phyloP scores from a whole-genome alignment of 768 basidiomycete genomes.

The Leccinum fibrillosum region DNA sequence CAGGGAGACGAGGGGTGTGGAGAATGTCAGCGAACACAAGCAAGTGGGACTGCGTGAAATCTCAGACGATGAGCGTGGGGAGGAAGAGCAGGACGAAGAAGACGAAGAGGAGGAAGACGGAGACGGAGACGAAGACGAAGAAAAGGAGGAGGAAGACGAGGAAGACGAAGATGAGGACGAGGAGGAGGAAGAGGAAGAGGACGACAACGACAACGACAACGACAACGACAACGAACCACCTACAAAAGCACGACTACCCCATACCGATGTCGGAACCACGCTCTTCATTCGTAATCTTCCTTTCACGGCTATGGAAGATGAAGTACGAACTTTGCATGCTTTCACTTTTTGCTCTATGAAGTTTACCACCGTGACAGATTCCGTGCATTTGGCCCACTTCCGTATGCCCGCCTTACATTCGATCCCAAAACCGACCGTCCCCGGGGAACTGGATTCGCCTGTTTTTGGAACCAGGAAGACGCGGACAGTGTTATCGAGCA shows the following conservation, averaged over 20 bases:
- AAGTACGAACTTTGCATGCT: conserved; percentile 77
- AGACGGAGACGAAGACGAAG: conserved; percentile 25
- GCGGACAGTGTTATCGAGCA: conserved; percentile 83
- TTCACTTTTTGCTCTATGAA: neutral
- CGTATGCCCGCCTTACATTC: conserved; percentile 89
- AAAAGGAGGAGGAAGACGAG: conserved; percentile 4
- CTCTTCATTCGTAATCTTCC: conserved; percentile 93
- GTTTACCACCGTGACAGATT: conserved; percentile 44
- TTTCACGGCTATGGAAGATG: conserved; percentile 90
- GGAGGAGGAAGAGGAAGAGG: conserved; percentile 9
- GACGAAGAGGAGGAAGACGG: conserved; percentile 5
- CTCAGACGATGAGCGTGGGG: conserved; percentile 27
- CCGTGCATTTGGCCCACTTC: conserved; percentile 85
- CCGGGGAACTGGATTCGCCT: conserved; percentile 93
- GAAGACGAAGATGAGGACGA: conserved; percentile 26
- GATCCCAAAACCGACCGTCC: conserved; percentile 83
- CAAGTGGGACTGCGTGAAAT: conserved; percentile 42
- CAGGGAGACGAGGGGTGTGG: conserved; percentile 22
- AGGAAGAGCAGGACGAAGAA: conserved; percentile 15
- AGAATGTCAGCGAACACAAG: conserved; percentile 38
- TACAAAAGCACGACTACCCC: conserved; percentile 67
- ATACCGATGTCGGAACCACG: conserved; percentile 85
- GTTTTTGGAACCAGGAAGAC: conserved; percentile 92
- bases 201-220: conserved; percentile 25
- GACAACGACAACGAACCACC: conserved; percentile 38